Base-by-base conservation (phyloP, 1,284 basidiomycete species). In the Mycena citricolor region DNA sequence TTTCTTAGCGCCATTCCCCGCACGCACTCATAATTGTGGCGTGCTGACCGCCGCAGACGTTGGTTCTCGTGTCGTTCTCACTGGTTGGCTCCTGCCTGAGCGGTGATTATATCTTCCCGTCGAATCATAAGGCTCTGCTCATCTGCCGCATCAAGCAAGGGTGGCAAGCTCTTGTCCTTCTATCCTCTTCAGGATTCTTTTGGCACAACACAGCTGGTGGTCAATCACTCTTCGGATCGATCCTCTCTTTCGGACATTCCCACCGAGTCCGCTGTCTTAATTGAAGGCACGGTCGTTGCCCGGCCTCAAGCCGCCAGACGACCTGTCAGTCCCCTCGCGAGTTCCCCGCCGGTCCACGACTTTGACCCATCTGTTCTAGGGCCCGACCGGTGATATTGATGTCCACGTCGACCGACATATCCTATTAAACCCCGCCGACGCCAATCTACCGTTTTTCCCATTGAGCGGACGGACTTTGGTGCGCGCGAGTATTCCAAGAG, bases 131-230 rank as follows among this genome's bases (percentile, higher is more conserved):
- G 38, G 54, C 44, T 47, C 57, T 44, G 59, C 59, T 67, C 56
- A 67, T 57, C 57, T 58, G 47, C 63, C 65, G 58, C 52, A 57
- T 64, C 56, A 67, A 89, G 86, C 35, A 85, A 84, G 65, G 74
- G 48, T 34, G 52, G 83, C 69, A 66, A 83, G 76, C 66, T 69
- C 64, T 54, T 90, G 59, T 85, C 86, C 39, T 91, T 93, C 69
- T 81, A 84, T 65, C 84, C 83, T 17, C 73, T 97, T 55, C 86
- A 82, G 56, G 90, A 94, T 62, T 73, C 81, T 35, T 76, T 76
- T 48, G 87, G 88, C 32, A 78, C 75, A 0, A 79, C 83, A 0
- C 94, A 97, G 66, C 82, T 97, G 44, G 74, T 91, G 52, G 77
- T 83, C 50, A 67, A 77, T 54, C 70, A 74, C 49, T 55, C 63